Conservation (phyloP, 1,284 basidiomycete genomes). For the Sanghuangporus weigelae region DNA sequence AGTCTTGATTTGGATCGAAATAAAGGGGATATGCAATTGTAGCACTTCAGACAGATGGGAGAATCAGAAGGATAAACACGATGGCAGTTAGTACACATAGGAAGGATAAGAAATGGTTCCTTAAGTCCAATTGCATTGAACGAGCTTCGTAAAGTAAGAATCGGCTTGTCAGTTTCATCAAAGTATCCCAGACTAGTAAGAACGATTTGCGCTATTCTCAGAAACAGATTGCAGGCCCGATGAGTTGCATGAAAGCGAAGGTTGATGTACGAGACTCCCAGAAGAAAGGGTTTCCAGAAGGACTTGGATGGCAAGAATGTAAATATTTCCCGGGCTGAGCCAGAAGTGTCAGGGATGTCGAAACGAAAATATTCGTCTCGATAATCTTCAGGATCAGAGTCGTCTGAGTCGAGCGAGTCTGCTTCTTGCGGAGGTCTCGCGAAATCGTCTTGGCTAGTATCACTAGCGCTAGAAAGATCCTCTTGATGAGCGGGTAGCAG, state of each 20-base stretch:
- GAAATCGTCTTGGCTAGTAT: too few relatives aligned
- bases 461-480: too few relatives aligned
- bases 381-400: neutral
- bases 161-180: neutral
- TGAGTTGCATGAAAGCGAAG: conserved; percentile 1
- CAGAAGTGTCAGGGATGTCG: neutral
- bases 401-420: neutral
- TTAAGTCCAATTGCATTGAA: conserved; percentile 1
- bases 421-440: neutral
- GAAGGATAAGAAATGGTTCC: neutral
- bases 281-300: neutral
- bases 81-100: conserved; percentile 3
- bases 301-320: neutral
- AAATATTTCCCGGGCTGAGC: neutral
- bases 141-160: neutral
- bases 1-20: too few relatives aligned
- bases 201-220: neutral
- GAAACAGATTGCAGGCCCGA: conserved; percentile 2
- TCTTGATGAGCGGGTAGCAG: too few relatives aligned
- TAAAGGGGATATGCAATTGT: neutral
- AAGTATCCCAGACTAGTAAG: neutral
- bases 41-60: neutral
- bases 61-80: conserved; percentile 1
- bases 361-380: neutral
- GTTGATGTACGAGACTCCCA: neutral